These are phyloP conservation scores for Eustoma russellianum DNA, from an alignment of 257 asterid species.

Conservation along the genomic window DNA sequence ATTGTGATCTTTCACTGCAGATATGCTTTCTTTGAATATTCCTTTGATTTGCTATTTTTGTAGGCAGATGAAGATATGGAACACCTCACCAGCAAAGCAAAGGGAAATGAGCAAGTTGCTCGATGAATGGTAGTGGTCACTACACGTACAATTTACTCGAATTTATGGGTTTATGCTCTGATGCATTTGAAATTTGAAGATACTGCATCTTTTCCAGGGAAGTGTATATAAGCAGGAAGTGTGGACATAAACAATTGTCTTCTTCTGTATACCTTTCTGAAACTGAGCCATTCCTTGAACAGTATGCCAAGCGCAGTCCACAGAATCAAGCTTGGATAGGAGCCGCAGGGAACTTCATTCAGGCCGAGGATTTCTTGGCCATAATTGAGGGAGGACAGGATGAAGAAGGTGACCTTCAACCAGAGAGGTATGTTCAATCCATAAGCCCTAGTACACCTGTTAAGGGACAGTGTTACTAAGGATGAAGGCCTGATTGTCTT, in stretches of 20 bases:
- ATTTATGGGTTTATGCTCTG: slow-evolving; percentile 13
- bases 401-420: slow-evolving; percentile 90
- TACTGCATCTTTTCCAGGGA: slow-evolving; percentile 48
- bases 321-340: slow-evolving; percentile 82
- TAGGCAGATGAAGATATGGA: slow-evolving; percentile 98
- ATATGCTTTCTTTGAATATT: too few relatives aligned
- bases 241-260: slow-evolving; percentile 55
- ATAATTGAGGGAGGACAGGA: slow-evolving; percentile 61
- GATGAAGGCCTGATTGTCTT: slow-evolving; percentile 86
- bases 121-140: slow-evolving; percentile 78
- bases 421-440: slow-evolving; percentile 38
- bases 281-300: slow-evolving; percentile 95
- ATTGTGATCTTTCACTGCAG: too few relatives aligned
- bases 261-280: slow-evolving; percentile 85
- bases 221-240: slow-evolving; percentile 62
- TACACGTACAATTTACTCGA: slow-evolving; percentile 11
- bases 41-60: slow-evolving; percentile 16
- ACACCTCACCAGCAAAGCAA: slow-evolving; percentile 84
- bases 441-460: slow-evolving; percentile 37
- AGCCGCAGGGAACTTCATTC: slow-evolving; percentile 83
- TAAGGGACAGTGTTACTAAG: slow-evolving; percentile 58
- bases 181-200: slow-evolving; percentile 2
- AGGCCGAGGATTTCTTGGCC: slow-evolving; percentile 80
- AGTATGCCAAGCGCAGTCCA: slow-evolving; percentile 84
- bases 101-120: slow-evolving; percentile 79